These are phyloP conservation scores for Salix purpurea DNA, from an alignment of 345 rosid genomes.

Conservation along the genomic window DNA sequence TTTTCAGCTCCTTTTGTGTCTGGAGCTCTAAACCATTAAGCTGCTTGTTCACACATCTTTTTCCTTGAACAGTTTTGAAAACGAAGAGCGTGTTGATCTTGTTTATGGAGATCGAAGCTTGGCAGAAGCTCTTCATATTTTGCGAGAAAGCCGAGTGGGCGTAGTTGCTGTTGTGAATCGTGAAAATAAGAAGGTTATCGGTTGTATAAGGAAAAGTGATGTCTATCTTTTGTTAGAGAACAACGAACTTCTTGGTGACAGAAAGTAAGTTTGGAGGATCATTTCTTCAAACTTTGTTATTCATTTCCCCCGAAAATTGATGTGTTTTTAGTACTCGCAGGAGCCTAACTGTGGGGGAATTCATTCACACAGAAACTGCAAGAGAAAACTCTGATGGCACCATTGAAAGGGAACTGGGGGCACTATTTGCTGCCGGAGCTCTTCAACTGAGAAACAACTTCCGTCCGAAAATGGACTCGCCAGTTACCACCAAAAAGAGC, in stretches of 20 bases:
- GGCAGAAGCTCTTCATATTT: constrained; percentile 28
- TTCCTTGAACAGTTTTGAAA: constrained; percentile 23
- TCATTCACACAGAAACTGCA: constrained; percentile 24
- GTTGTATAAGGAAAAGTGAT: constrained; percentile 26
- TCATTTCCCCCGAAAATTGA: not conserved
- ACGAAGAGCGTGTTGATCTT: constrained; percentile 19
- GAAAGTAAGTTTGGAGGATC: constrained; percentile 15
- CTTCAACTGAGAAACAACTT: constrained; percentile 20
- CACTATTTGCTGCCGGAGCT: constrained; percentile 28
- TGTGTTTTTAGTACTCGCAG: constrained; percentile 10
- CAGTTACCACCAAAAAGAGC: constrained; percentile 22
- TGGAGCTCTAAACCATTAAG: not conserved
- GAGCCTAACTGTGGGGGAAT: constrained; percentile 18
- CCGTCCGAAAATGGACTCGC: constrained; percentile 39
- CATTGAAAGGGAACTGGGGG: constrained; percentile 21
- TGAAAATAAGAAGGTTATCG: constrained; percentile 20
- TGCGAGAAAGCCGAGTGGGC: constrained; percentile 22
- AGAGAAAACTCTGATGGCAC: constrained; percentile 11
- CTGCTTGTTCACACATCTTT: not conserved
- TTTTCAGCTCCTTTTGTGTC: not conserved
- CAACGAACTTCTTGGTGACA: constrained; percentile 8
- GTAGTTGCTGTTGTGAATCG: constrained; percentile 19
- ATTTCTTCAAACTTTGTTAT: not conserved
- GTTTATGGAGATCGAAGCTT: constrained; percentile 28
- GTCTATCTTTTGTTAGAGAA: constrained; percentile 34